A percentile compares a stretch with the other conserved stretches of the same genome.
Conservation (phyloP, 192 early-diverging fungal species). For the Jimgerdemannia lactiflua region DNA sequence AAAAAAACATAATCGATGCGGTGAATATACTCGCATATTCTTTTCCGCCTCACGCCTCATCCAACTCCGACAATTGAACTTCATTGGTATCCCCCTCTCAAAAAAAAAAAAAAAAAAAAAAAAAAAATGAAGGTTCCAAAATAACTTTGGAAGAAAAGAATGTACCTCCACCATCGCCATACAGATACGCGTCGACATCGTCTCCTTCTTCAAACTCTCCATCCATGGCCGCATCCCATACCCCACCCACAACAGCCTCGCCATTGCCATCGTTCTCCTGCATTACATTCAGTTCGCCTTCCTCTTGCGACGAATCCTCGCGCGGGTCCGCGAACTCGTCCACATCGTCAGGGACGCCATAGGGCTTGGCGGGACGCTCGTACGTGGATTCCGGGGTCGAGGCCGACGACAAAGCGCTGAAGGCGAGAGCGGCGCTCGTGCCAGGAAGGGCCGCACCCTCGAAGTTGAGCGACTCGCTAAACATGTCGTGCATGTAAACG, state of each 20-base stretch:
- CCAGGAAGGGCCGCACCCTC: too few species aligned
- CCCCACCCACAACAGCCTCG: not conserved
- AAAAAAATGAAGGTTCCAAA: too few species aligned
- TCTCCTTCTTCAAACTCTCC: not conserved
- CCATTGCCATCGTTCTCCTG: not conserved
- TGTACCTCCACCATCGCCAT: not conserved
- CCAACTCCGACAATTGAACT: too few species aligned
- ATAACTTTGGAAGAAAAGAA: too few species aligned
- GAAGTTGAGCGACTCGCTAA: constrained; percentile 17
- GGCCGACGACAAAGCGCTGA: not conserved
- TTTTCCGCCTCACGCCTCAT: too few species aligned
- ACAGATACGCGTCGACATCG: not conserved
- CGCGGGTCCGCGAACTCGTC: not conserved
- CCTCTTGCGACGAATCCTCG: not conserved
- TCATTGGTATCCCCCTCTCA: too few species aligned
- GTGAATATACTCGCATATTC: too few species aligned
- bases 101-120: too few species aligned
- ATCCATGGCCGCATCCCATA: not conserved
- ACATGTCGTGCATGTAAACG: constrained; percentile 22
- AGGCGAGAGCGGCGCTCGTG: not conserved
- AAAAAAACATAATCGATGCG: too few species aligned
- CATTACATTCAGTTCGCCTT: not conserved
- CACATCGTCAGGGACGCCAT: not conserved
- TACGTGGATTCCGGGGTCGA: not conserved
- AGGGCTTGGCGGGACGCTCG: not conserved